Conservation (phyloP, 1,139 yeast genomes). For the Yarrowia galli region DNA sequence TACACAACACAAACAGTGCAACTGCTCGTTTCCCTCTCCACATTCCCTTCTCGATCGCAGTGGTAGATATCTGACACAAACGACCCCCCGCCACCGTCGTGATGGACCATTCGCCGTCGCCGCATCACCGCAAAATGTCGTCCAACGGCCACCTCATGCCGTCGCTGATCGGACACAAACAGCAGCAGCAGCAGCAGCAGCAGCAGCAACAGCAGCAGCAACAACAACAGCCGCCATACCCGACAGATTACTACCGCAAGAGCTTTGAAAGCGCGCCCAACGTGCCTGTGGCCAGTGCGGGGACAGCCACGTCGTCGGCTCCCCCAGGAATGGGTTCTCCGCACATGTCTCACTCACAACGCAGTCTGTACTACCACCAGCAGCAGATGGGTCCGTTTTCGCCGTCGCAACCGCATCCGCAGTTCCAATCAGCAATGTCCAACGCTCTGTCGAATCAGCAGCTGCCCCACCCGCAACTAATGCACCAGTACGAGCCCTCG, state of each 20-base stretch:
- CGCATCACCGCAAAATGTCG: constrained; percentile 17
- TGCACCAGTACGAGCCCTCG: constrained; percentile 34
- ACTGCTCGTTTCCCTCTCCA: background rate
- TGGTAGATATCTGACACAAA: background rate
- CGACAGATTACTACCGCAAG: constrained; percentile 8
- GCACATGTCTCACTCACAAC: constrained; percentile 18
- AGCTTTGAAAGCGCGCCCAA: constrained; percentile 15
- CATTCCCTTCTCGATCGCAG: constrained; percentile 9
- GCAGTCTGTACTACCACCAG: constrained; percentile 32
- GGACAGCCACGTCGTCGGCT: background rate
- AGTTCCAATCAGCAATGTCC: constrained; percentile 10
- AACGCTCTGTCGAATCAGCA: background rate
- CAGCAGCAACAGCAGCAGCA: constrained; percentile 10
- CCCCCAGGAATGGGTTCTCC: constrained; percentile 6
- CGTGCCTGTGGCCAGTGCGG: background rate
- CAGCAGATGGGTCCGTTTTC: constrained; percentile 27
- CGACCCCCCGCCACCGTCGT: background rate
- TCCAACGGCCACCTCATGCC: constrained; percentile 31
- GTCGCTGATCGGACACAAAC: constrained; percentile 27
- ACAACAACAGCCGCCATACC: constrained; percentile 10
- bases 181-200: constrained; percentile 15
- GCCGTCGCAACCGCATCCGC: constrained; percentile 25
- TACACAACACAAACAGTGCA: too few relatives aligned
- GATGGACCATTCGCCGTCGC: constrained; percentile 27
- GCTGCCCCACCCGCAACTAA: constrained; percentile 23